phyloP scores from a whole-genome alignment of 225 moss, liverwort and hornwort genomes.

The Marchantia polymorpha region DNA sequence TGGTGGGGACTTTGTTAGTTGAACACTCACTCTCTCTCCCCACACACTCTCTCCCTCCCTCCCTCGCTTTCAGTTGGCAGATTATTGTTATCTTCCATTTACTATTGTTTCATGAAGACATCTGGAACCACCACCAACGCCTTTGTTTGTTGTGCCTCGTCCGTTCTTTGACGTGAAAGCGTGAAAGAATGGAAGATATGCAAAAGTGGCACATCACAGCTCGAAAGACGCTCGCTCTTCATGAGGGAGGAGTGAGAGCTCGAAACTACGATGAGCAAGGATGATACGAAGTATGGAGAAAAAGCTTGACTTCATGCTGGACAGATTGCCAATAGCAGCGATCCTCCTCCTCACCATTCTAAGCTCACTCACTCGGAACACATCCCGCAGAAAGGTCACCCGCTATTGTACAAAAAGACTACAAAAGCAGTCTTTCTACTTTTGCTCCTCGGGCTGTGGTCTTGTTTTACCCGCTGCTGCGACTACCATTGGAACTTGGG shows the following conservation, averaged over 20 bases:
- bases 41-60: not conserved
- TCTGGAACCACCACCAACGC: not conserved
- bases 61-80: not conserved
- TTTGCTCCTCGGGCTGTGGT: too few relatives aligned
- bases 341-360: too few relatives aligned
- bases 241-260: not conserved
- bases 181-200: not conserved
- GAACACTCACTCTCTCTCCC: not conserved
- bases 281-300: too few relatives aligned
- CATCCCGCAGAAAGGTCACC: too few relatives aligned
- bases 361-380: too few relatives aligned
- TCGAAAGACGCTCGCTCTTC: not conserved
- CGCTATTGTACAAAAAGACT: too few relatives aligned
- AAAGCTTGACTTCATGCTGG: not conserved
- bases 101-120: not conserved
- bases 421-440: too few relatives aligned
- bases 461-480: too few relatives aligned
- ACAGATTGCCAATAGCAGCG: too few relatives aligned
- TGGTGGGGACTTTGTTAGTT: not conserved
- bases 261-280: too few relatives aligned
- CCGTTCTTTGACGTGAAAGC: not conserved
- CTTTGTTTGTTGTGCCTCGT: not conserved
- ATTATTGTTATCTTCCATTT: not conserved
- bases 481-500: too few relatives aligned
- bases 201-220: not conserved